Evolutionary conservation across 768 basidiomycete species (phyloP).

Genomic region (Tulasnella sp.): DNA sequence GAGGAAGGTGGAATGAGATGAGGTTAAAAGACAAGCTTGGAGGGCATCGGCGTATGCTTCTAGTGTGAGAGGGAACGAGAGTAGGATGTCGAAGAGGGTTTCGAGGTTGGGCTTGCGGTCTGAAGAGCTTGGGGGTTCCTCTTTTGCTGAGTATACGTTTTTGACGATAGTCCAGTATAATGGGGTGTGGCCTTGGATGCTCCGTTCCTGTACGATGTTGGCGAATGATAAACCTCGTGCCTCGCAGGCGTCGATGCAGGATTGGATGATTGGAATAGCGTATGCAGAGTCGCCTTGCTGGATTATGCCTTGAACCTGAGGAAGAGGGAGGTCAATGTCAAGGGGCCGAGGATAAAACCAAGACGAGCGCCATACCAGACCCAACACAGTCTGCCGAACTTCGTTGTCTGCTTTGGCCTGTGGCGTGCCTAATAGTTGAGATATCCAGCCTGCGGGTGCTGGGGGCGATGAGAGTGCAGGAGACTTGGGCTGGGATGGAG

Average conservation of each 20-base stretch:
- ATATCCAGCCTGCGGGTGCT: constrained; percentile 9
- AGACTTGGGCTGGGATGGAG: not conserved
- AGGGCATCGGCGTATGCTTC: constrained; percentile 54
- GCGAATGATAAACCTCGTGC: constrained; percentile 45
- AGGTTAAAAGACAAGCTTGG: constrained; percentile 55
- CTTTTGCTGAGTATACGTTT: constrained; percentile 32
- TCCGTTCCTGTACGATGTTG: constrained; percentile 51
- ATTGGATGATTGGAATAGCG: constrained; percentile 43
- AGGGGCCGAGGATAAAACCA: not conserved
- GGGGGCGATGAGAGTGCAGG: not conserved
- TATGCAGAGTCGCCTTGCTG: constrained; percentile 28
- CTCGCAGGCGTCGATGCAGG: constrained; percentile 55
- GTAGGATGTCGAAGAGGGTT: constrained; percentile 46
- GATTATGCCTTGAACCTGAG: constrained; percentile 38
- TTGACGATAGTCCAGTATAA: constrained; percentile 71
- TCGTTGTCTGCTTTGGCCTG: constrained; percentile 20
- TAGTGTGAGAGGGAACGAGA: constrained; percentile 40
- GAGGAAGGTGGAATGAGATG: constrained; percentile 55
- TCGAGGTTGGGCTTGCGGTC: constrained; percentile 6
- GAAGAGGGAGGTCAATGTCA: not conserved
- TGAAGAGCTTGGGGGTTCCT: not conserved
- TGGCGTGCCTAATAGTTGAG: constrained; percentile 16
- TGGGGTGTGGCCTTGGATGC: constrained; percentile 56
- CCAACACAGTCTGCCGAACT: constrained; percentile 21
- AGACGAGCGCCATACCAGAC: constrained; percentile 13